Base-by-base conservation (phyloP, 305 asterid genomes). In the Salvia sclarea region DNA sequence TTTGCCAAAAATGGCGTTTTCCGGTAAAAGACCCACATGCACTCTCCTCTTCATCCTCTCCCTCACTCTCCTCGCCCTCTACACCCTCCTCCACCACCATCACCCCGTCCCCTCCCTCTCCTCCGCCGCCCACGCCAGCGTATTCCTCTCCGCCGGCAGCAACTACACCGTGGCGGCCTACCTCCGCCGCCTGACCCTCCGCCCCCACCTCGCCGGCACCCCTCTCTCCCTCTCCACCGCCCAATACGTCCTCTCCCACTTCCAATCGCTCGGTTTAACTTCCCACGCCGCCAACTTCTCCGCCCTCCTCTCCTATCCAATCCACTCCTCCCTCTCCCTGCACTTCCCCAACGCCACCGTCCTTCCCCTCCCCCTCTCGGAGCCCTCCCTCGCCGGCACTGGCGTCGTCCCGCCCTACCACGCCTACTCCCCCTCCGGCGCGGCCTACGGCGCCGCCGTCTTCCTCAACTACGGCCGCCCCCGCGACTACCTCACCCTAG, bases 151-250 rank as follows among this genome's bases (percentile, higher is more conserved):
- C 63, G 17, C 89, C 54, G 86, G 88, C 68, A 82, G 76, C 80
- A 90, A 90, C 88, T 66, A 75, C 77, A 90, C 97, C 70, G 35
- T 93, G 70, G 84, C 97, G 66, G 62, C 80, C 77, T 85, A 90
- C 86, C 97, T 93, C 78, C 96, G 90, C 64, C 82, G 70, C 57
- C 96, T 93, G 74, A 93, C 98, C 69, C 88, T 78, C 78, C 97
- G 80, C 45, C 96, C 98, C 70, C 98, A 93, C 85, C 84, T 93
- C 61, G 96, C 97, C 66, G 97, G 97, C 18, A 88, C 98, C 31
- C 75, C 75, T 8, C 79, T 69, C 37, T 82, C 97, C 54, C 84
- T 87, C 76, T 61, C 81, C 66, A 75, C 95, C 20, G 87, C 88
- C 49, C 73, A 72, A 43, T 90, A 88, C 79, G 97, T 91, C 37